Base-by-base conservation (phyloP, 139 green algal genomes). In the Bryopsis sp. region DNA sequence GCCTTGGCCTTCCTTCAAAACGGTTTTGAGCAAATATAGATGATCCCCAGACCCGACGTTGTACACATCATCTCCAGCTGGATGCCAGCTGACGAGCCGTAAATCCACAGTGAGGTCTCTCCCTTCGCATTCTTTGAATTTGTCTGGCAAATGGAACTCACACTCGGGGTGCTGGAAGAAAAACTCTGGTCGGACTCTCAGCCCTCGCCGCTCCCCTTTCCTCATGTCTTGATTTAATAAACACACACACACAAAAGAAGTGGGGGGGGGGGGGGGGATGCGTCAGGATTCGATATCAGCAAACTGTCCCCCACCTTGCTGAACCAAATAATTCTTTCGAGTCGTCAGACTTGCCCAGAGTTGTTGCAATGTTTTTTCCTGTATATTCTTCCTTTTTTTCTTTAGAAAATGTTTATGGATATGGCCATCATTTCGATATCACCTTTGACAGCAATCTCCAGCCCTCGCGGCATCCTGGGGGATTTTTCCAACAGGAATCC, bases 361-460 rank as follows among this genome's bases (percentile, higher is more conserved):
- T 32, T 7, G 59, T 38, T 67, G 48, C 50, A 32, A 4, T 58
- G 65, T 2, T 19, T 34, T 26, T 22, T 19, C 24, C 35, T 2
- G n/a, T n/a, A n/a, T n/a, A n/a, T n/a, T n/a, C n/a, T n/a, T n/a
- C n/a, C n/a, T n/a, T n/a, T 15, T 39, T 39, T 57, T 36, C 3
- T 2, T 33, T 47, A 26, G 65, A 36, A 68, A 37, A 43, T 34
- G 46, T 31, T 67, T 31, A 57, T 1, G 28, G 32, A 36, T 46
- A 26, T n/a, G 38, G 28, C 19, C 61, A 31, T 0, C 0, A 26
- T 19, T 47, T 26, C 46, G 1, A 24, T 48, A 0, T 2, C 62
- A 91, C 83, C 79, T 60, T 74, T 38, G 6, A 95, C 50, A 0
- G 76, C 85, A 19, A 95, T 74, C 79, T 95, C 89, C 85, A 87